Base-by-base conservation (phyloP, 2,329 filamentous ascomycete genomes). In the Fusarium marasasianum region DNA sequence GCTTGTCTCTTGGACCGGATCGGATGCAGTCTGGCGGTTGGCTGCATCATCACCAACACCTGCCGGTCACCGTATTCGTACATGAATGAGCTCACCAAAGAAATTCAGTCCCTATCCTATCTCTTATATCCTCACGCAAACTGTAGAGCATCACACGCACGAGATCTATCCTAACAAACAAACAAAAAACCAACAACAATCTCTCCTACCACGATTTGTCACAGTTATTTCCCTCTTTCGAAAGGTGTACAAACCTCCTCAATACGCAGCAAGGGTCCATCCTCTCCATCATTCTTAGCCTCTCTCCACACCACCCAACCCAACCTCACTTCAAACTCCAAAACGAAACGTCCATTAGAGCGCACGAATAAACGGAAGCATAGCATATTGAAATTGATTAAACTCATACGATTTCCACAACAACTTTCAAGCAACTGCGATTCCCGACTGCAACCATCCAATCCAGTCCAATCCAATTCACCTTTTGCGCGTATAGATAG, bases 221-320 rank as follows among this genome's bases (percentile, higher is more conserved):
- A 29, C 20, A 5, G 9, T 11, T 15, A 31, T 31, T 41, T 6
- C 12, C 15, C 26, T n/a, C 20, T 8, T n/a, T 18, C 8, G 11
- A 31, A 69, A 63, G 75, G 75, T 77, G 75, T 66, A 48, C 69
- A 77, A 63, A 77, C 64, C 65, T 69, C 56, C 47, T 64, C 60
- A 61, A 38, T 24, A 51, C 51, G 65, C 24, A 73, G 44, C 75
- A 76, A 77, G 75, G 75, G 71, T 76, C 59, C 31, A 48, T 60
- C 53, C 62, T 65, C 66, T 66, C 45, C 47, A 50, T 58, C 43
- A 50, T 66, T 63, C 66, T 61, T 69, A 47, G 65, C 22, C 57
- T 63, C 72, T 63, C 74, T 68, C 73, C 70, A 73, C 70, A 74
- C 75, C 75, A 76, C 73, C 75, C 58, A 67, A 31, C 33, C 20